Percentiles rank a stretch among this genome's conserved stretches.
Conservation (phyloP, 164 flowering plant species). For the Macadamia integrifolia region DNA sequence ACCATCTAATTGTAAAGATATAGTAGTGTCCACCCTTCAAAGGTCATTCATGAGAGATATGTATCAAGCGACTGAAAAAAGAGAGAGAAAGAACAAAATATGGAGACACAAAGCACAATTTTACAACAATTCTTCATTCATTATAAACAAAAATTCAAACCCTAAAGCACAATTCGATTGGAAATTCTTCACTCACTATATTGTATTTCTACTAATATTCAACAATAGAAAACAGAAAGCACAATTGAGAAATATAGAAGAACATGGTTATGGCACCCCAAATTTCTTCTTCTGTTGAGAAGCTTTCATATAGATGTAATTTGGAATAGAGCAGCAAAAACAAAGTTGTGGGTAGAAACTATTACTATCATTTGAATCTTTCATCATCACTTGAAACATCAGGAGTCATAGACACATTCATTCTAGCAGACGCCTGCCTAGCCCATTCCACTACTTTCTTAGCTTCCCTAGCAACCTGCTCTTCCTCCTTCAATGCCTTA, state of each 20-base stretch:
- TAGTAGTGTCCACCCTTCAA: neutral
- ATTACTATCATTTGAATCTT: slow-evolving; percentile 13
- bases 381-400: slow-evolving; percentile 43
- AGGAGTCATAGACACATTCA: slow-evolving; percentile 26
- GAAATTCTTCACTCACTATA: neutral
- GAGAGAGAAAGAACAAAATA: too few relatives aligned
- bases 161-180: too few relatives aligned
- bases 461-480: slow-evolving; percentile 47
- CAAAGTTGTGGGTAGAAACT: neutral
- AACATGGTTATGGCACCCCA: neutral
- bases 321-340: neutral
- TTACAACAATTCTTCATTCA: too few relatives aligned
- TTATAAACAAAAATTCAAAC: too few relatives aligned
- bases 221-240: neutral
- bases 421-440: slow-evolving; percentile 57
- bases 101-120: too few relatives aligned
- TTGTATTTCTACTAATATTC: neutral
- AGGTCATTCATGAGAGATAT: too few relatives aligned
- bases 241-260: neutral
- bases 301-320: neutral
- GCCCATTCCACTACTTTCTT: slow-evolving; percentile 67
- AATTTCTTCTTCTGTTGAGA: neutral
- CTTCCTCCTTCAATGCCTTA: slow-evolving; percentile 52
- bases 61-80: too few relatives aligned
- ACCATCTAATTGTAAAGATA: neutral